phyloP scores from a whole-genome alignment of 148 eudicot genomes.

The Mesembryanthemum crystallinum region DNA sequence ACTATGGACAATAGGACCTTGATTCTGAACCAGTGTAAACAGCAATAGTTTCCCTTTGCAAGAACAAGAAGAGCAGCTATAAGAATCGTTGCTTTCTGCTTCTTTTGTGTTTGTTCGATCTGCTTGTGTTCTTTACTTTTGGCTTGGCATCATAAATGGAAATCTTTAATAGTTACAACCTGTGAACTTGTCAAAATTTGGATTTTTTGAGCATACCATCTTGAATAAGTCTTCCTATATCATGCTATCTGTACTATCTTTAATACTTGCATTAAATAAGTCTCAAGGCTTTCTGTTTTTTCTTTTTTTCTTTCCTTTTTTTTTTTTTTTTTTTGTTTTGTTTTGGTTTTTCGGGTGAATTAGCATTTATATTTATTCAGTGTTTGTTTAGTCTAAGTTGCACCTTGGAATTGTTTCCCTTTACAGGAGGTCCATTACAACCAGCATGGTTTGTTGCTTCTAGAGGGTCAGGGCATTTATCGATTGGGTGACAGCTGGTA shows the following conservation, averaged over 20 bases:
- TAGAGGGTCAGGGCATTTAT: slow-evolving; percentile 94
- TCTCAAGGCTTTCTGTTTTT: no score
- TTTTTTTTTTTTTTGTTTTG: not conserved
- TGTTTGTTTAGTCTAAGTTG: not conserved
- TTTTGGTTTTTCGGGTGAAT: no score
- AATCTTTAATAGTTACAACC: not conserved
- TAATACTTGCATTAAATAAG: not conserved
- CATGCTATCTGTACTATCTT: not conserved
- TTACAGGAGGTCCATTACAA: slow-evolving; percentile 94
- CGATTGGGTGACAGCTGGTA: slow-evolving; percentile 94
- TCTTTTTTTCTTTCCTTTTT: not conserved
- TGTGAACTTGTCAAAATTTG: slow-evolving; percentile 5
- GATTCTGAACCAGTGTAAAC: not conserved
- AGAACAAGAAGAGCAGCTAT: not conserved
- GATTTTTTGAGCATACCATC: not conserved
- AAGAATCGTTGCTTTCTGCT: slow-evolving; percentile 6
- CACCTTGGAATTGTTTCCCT: not conserved
- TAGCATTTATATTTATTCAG: not conserved
- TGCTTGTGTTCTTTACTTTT: not conserved
- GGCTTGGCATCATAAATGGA: not conserved
- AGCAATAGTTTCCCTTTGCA: not conserved
- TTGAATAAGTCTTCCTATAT: not conserved
- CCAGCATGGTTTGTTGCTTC: slow-evolving; percentile 89
- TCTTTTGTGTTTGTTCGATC: not conserved
- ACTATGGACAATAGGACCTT: not conserved